phyloP scores from a whole-genome alignment of 805 yeast genomes.

The Isabelozyma gotoi region DNA sequence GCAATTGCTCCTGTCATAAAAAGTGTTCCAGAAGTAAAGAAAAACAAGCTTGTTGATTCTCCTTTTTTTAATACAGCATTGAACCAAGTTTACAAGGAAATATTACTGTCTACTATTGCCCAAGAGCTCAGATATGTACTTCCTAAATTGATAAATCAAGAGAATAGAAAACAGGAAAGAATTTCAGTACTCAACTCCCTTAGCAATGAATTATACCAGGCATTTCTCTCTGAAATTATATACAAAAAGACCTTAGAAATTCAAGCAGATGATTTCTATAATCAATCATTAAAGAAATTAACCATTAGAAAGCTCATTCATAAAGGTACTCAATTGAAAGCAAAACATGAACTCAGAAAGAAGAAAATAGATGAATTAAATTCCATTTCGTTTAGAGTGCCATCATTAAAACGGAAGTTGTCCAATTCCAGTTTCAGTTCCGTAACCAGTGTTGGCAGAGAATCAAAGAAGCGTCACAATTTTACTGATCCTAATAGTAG shows the following conservation, averaged over 20 bases:
- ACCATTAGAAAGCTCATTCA: slow-evolving; percentile 29
- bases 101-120: slow-evolving; percentile 20
- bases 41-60: slow-evolving; percentile 24
- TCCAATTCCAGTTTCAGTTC: slow-evolving; percentile 1
- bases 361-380: slow-evolving; percentile 34
- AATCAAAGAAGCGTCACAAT: slow-evolving; percentile 10
- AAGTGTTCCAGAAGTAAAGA: too few relatives aligned
- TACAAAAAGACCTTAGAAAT: slow-evolving; percentile 42
- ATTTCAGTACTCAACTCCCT: slow-evolving; percentile 32
- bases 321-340: slow-evolving; percentile 20
- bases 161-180: slow-evolving; percentile 20
- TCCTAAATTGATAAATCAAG: slow-evolving; percentile 21
- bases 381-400: slow-evolving; percentile 1
- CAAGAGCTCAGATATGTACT: slow-evolving; percentile 23
- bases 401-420: slow-evolving; percentile 2
- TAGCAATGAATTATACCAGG: slow-evolving; percentile 52
- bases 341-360: slow-evolving; percentile 24
- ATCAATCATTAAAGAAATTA: slow-evolving; percentile 25
- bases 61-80: slow-evolving; percentile 29
- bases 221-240: slow-evolving; percentile 60
- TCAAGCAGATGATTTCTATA: slow-evolving; percentile 44
- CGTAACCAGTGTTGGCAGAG: slow-evolving; percentile 2
- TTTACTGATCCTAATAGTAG: slow-evolving; percentile 8
- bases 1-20: too few relatives aligned
- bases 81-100: slow-evolving; percentile 13